A percentile compares a stretch with the other conserved stretches of the same genome.
Conservation (phyloP, 2,329 filamentous ascomycete species). For the Ophiocordyceps sinensis region DNA sequence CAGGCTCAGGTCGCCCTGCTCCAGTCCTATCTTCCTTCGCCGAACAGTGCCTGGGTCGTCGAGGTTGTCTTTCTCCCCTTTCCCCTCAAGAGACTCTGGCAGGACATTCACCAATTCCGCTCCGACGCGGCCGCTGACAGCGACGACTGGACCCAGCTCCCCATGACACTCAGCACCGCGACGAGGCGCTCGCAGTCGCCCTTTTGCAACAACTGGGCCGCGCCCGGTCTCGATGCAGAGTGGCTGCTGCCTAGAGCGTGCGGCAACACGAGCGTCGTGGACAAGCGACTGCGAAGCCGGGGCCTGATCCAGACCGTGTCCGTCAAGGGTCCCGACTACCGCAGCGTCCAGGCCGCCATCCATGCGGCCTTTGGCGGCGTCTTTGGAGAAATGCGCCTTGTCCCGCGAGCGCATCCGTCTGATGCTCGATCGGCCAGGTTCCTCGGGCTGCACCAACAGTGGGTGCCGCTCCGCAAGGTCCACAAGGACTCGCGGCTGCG, state of each 20-base stretch:
- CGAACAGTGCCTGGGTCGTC: conserved; percentile 52
- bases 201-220: conserved; percentile 30
- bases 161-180: conserved; percentile 29
- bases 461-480: conserved; percentile 65
- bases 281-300: conserved; percentile 59
- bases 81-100: conserved; percentile 41
- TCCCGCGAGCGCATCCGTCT: conserved; percentile 12
- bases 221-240: conserved; percentile 31
- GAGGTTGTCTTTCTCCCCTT: conserved; percentile 68
- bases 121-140: conserved; percentile 17
- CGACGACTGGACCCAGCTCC: conserved; percentile 42
- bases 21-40: conserved; percentile 48
- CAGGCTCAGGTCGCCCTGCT: conserved; percentile 38
- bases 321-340: conserved; percentile 48
- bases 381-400: conserved; percentile 28
- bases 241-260: conserved; percentile 59
- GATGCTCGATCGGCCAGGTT: conserved; percentile 24
- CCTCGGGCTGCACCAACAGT: conserved; percentile 49
- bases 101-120: conserved; percentile 33
- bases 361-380: conserved; percentile 45
- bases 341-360: conserved; percentile 52
- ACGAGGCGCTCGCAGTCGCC: conserved; percentile 33
- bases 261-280: conserved; percentile 44
- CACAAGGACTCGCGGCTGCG: conserved; percentile 59
- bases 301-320: conserved; percentile 53